Evolutionary conservation across 1,139 yeast species (phyloP).

Genomic region (Yamadazyma songkhlaensis): DNA sequence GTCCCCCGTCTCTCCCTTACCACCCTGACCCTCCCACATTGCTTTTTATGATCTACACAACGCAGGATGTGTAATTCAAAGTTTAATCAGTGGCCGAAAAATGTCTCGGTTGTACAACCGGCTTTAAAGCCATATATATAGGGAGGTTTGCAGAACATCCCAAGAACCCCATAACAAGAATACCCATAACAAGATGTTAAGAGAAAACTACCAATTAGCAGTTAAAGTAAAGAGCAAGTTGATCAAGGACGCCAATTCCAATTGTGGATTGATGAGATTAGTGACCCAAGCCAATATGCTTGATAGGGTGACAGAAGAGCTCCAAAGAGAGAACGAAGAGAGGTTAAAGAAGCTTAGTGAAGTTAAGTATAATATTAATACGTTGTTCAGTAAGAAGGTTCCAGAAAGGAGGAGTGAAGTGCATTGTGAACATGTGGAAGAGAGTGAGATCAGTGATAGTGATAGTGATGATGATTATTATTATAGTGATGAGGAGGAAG

Average conservation of each 20-base stretch:
- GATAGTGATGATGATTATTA: constrained; percentile 3
- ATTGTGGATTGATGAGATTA: constrained; percentile 56
- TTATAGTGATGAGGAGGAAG: background rate
- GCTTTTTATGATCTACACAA: no score
- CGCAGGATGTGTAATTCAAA: no score
- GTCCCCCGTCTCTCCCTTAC: no score
- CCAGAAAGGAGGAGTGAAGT: background rate
- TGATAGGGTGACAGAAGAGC: constrained; percentile 62
- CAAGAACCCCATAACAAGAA: no score
- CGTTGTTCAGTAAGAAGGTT: background rate
- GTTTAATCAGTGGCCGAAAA: no score
- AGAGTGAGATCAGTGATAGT: constrained; percentile 1
- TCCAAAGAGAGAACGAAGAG: constrained; percentile 27
- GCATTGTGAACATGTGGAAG: background rate
- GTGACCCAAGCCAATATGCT: constrained; percentile 77
- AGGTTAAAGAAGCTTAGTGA: background rate
- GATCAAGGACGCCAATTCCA: constrained; percentile 60
- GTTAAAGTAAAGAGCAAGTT: constrained; percentile 67
- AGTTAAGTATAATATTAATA: background rate
- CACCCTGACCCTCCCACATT: no score
- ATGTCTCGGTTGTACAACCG: no score
- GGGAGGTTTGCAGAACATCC: no score
- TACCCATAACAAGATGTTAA: constrained; percentile 24
- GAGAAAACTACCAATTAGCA: constrained; percentile 64
- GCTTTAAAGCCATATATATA: no score